Evolutionary conservation across 1,139 yeast genomes (phyloP), one percentile per base, ranked within the genome.

Genomic region (Geotrichum siamense): DNA sequence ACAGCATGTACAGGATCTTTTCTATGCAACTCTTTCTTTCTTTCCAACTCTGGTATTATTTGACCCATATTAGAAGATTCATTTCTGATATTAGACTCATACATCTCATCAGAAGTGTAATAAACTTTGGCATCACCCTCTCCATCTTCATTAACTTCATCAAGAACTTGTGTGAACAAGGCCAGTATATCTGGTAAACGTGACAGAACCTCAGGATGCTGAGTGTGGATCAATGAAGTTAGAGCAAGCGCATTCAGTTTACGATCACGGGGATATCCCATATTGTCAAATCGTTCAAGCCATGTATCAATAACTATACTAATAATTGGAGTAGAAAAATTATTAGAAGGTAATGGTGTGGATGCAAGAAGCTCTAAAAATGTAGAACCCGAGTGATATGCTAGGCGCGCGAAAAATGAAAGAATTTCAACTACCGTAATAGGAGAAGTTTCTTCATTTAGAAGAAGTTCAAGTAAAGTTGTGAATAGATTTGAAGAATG

Each of bases 221-320:
- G 71, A 50, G 61, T 68, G 43, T 58, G 57, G 43, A 63, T 59
- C 45, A 75, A 60, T 28, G 76, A 70, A 17, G 79, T 69, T 13
- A 76, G 64, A 1, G 79, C 95, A 51, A 84, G 61, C 4, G 79
- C 65, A 53, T 71, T 80, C 53, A 76, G 68, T 57, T 83, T 83
- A 53, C 75, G 76, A 54, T 74, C 76, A 50, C 81, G 68, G 4
- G 94, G 89, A 55, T 78, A 81, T 6, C 82, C 82, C 56, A 79
- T 72, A 51, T 72, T 73, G 43, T 70, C 71, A 51, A 68, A 60
- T 39, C 58, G 57, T 12, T 59, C 59, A 41, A 70, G 41, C 69
- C 68, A 64, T 15, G 49, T 48, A 22, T 56, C 54, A 20, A 59
- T 42, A 12, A 60, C 41, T 9, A 48, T 41, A 2, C 34, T 40